These are phyloP conservation scores for Pichia cabralensis DNA, from an alignment of 805 yeast genomes.

Conservation along the genomic window DNA sequence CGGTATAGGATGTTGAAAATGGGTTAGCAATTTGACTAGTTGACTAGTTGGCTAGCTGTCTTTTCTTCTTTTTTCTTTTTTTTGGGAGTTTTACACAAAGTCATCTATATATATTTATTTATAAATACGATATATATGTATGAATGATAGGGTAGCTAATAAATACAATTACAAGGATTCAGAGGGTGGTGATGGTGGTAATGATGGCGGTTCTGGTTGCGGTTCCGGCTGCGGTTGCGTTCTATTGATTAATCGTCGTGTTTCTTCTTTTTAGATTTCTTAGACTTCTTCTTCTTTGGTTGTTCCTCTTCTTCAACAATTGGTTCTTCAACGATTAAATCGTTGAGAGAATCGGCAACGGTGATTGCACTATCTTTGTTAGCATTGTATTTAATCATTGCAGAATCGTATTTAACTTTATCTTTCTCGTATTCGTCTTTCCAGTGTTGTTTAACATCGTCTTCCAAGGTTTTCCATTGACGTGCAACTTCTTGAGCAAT, in stretches of 20 bases:
- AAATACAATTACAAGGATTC: neutral
- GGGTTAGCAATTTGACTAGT: too few relatives aligned
- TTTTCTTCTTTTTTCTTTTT: too few relatives aligned
- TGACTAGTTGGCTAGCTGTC: too few relatives aligned
- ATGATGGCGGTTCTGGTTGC: neutral
- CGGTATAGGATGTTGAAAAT: too few relatives aligned
- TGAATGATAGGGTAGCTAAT: too few relatives aligned
- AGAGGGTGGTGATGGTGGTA: neutral
- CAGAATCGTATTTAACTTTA: slow-evolving; percentile 27
- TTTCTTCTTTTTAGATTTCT: slow-evolving; percentile 15
- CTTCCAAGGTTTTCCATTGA: slow-evolving; percentile 66
- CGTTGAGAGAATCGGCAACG: neutral
- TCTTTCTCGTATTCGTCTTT: slow-evolving; percentile 46
- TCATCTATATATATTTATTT: too few relatives aligned
- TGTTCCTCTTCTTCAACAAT: slow-evolving; percentile 3
- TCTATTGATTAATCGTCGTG: too few relatives aligned
- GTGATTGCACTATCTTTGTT: slow-evolving; percentile 1
- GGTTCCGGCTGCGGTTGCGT: too few relatives aligned
- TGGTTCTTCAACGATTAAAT: neutral
- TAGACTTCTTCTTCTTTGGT: slow-evolving; percentile 44
- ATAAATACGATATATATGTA: too few relatives aligned
- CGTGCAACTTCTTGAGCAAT: slow-evolving; percentile 70
- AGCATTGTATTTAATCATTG: slow-evolving; percentile 20
- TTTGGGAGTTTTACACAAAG: too few relatives aligned
- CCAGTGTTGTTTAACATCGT: slow-evolving; percentile 65